phyloP scores from a whole-genome alignment of 805 yeast genomes.

The Suhomyces sp. region DNA sequence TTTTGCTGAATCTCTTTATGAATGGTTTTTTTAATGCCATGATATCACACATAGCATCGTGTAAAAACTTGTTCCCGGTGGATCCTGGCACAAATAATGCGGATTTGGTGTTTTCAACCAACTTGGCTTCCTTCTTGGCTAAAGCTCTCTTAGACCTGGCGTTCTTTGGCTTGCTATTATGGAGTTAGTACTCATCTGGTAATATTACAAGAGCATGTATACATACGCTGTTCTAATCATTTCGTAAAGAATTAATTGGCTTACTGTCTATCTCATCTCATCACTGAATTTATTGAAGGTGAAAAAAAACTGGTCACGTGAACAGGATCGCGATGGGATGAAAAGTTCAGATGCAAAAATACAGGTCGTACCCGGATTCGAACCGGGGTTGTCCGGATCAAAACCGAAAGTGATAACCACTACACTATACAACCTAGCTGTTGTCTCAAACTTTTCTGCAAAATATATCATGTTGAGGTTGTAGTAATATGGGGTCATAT shows the following conservation, averaged over 20 bases:
- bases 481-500: too few species aligned
- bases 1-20: conserved; percentile 80
- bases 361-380: conserved; percentile 81
- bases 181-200: conserved; percentile 13
- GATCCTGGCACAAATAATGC: conserved; percentile 92
- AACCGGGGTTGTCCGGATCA: conserved; percentile 83
- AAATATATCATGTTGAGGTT: too few species aligned
- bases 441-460: background rate
- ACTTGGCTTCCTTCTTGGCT: conserved; percentile 82
- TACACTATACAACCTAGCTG: conserved; percentile 56
- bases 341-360: background rate
- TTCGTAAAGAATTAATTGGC: conserved; percentile 1
- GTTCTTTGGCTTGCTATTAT: conserved; percentile 72
- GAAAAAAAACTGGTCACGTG: conserved; percentile 4
- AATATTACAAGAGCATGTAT: background rate
- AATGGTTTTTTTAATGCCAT: conserved; percentile 89
- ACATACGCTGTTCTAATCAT: conserved; percentile 42
- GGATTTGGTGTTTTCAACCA: conserved; percentile 83
- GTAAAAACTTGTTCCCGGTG: conserved; percentile 72
- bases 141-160: conserved; percentile 95
- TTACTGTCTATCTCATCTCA: conserved; percentile 3
- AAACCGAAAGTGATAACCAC: conserved; percentile 81
- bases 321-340: background rate
- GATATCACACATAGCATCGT: conserved; percentile 86
- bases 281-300: background rate